Evolutionary conservation across 164 flowering plant species (phyloP).

Genomic region (Brasenia schreberi): DNA sequence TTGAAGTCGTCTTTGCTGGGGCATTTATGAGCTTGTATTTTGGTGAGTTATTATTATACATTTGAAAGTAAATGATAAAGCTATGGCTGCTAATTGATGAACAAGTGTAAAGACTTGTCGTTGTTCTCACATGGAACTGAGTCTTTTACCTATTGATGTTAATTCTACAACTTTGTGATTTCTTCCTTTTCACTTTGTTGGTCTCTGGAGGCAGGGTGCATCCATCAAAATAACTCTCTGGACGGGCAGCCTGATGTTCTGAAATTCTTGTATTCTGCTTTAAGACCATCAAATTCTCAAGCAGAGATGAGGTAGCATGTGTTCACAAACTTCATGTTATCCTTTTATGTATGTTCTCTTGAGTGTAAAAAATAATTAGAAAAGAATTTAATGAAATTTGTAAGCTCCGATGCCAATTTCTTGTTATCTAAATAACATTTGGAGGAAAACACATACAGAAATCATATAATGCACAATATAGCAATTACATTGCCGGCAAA

Average conservation of each 20-base stretch:
- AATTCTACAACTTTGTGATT: background rate
- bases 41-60: constrained; percentile 36
- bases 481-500: no score
- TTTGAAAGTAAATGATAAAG: background rate
- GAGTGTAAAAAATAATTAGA: background rate
- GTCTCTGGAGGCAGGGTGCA: constrained; percentile 44
- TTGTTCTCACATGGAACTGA: background rate
- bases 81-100: background rate
- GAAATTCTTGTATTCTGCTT: constrained; percentile 90
- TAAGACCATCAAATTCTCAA: constrained; percentile 80
- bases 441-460: background rate
- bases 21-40: constrained; percentile 77
- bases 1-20: constrained; percentile 78
- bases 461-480: background rate
- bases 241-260: constrained; percentile 90
- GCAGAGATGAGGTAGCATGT: constrained; percentile 63
- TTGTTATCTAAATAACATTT: background rate
- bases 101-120: background rate
- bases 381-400: background rate
- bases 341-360: background rate
- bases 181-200: background rate
- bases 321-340: background rate
- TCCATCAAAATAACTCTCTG: constrained; percentile 81
- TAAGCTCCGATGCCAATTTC: background rate
- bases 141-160: background rate